phyloP scores from a whole-genome alignment of 2,329 filamentous ascomycete genomes.

The Talaromyces sp. region DNA sequence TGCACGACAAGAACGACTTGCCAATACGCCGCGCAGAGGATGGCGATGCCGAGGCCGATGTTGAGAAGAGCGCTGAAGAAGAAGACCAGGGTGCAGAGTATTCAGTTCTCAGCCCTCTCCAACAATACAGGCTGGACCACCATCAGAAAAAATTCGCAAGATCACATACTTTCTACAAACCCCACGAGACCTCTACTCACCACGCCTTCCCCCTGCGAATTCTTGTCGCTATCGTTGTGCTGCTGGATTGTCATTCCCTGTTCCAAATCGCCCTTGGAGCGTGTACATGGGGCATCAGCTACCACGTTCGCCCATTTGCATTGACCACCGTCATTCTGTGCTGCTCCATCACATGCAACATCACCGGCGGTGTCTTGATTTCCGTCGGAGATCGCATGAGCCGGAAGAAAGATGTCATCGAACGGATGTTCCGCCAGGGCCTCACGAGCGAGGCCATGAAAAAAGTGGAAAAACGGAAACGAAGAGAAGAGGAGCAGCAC shows the following conservation, averaged over 20 bases:
- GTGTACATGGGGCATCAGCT: conserved; percentile 74
- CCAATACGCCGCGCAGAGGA: conserved; percentile 45
- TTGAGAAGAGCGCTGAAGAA: conserved; percentile 36
- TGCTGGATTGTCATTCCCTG: conserved; percentile 74
- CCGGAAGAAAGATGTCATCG: conserved; percentile 79
- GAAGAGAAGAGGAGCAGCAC: conserved; percentile 27
- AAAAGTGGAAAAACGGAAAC: conserved; percentile 49
- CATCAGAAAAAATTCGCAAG: conserved; percentile 77
- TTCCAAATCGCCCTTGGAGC: conserved; percentile 76
- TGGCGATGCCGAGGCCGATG: conserved; percentile 44
- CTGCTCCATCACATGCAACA: conserved; percentile 72
- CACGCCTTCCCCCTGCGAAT: conserved; percentile 70
- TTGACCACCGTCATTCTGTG: conserved; percentile 78
- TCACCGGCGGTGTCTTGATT: conserved; percentile 71
- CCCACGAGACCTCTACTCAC: conserved; percentile 79
- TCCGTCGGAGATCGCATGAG: conserved; percentile 70
- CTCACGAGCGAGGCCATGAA: conserved; percentile 64
- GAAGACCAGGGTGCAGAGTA: conserved; percentile 52
- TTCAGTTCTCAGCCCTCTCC: conserved; percentile 59
- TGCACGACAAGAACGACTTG: conserved; percentile 66
- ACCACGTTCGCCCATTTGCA: conserved; percentile 63
- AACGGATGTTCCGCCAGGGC: conserved; percentile 71
- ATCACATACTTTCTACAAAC: conserved; percentile 85
- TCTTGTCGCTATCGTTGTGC: conserved; percentile 70
- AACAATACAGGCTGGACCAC: conserved; percentile 67